Evolutionary conservation across 805 yeast species (phyloP), one percentile per base, ranked within the genome.

Genomic region (Priceomyces melissophilus): DNA sequence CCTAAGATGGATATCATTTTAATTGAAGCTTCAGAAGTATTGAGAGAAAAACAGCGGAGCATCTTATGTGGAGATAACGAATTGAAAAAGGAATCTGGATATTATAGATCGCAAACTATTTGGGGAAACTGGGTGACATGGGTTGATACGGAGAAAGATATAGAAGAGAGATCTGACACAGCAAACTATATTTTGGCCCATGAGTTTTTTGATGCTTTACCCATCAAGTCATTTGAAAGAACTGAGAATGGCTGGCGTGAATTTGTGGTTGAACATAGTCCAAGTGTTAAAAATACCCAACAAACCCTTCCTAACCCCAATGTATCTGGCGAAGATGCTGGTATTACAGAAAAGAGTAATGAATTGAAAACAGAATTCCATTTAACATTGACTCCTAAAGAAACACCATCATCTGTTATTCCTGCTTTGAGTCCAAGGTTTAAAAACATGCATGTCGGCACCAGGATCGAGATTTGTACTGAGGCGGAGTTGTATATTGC

Each of bases 151-250:
- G 81, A 77, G 45, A 67, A 69, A 35, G 82, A 78, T 42, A 58
- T 76, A 3, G 36, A 20, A 7, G 35, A 52, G 7, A 41, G 30
- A 1, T 57, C 50, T 2, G 43, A 48, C 2, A 51, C 55, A 30
- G 69, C 86, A 32, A 83, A 84, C 44, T 87, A 78, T 55, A 69
- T 85, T 4, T 57, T 87, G 40, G 93, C 95, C 0, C 96, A 87
- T 56, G 96, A 87, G 58, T 87, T 87, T 53, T 87, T 83, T 55
- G 96, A 87, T 61, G 95, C 96, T 0, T 65, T 87, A 41, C 95
- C 96, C 0, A 80, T 87, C 16, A 80, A 82, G 47, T 76, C 81
- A 47, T 87, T 84, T 54, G 71, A 74, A 39, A 75, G 73, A 46
- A 79, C 83, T 0, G 67, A 69, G 12, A 61, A 78, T 11, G 91